phyloP scores from a whole-genome alignment of 768 basidiomycete genomes.

The Aureoboletus auriporus region DNA sequence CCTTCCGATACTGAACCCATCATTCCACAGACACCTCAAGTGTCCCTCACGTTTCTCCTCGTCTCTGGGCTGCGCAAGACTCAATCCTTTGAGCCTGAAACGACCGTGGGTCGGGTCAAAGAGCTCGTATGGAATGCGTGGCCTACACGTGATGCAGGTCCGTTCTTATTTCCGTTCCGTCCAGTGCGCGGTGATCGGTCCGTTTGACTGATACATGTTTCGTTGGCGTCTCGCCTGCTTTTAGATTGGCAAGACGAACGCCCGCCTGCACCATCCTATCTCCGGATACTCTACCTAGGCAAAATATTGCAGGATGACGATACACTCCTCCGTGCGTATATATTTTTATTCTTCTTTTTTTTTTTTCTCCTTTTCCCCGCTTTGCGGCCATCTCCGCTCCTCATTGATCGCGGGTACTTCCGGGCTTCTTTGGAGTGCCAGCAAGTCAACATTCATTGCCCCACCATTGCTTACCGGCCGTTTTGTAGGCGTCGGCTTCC shows the following conservation, averaged over 20 bases:
- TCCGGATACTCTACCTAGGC: constrained; percentile 72
- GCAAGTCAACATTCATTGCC: not conserved
- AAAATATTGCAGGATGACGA: constrained; percentile 85
- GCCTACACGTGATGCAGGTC: constrained; percentile 53
- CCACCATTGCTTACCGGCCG: constrained; percentile 4
- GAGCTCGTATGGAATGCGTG: constrained; percentile 83
- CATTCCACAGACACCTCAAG: constrained; percentile 61
- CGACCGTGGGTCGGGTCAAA: constrained; percentile 72
- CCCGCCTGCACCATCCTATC: constrained; percentile 72
- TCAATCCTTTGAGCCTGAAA: constrained; percentile 73
- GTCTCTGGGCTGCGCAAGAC: constrained; percentile 64
- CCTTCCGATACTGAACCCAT: not conserved
- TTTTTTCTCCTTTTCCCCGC: not conserved
- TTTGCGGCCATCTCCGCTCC: not conserved
- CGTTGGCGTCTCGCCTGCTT: not conserved
- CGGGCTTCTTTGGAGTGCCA: not conserved
- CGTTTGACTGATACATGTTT: constrained; percentile 2
- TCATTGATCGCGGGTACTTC: constrained; percentile 2
- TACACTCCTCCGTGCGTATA: constrained; percentile 56
- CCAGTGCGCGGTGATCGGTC: constrained; percentile 11
- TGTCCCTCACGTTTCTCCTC: constrained; percentile 66
- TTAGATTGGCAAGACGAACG: constrained; percentile 77
- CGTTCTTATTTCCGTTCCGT: constrained; percentile 11
- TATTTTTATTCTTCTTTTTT: not conserved
- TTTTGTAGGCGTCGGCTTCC: constrained; percentile 29